Base-by-base conservation (phyloP, 306 rosid genomes). In the Begonia fuchsioides region DNA sequence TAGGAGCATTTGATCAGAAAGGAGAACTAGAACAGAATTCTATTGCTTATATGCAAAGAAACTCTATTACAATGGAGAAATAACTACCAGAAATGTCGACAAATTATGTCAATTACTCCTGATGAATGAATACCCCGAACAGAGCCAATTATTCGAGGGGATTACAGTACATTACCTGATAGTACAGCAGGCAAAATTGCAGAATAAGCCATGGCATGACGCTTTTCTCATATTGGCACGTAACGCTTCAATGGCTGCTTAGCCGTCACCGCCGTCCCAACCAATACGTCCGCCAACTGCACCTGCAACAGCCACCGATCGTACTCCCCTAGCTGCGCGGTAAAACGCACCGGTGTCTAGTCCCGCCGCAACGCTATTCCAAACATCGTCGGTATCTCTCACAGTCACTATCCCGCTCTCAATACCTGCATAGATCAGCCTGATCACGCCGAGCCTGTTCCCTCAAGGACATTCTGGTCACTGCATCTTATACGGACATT, bases 381-480 rank as follows among this genome's bases (percentile, higher is more conserved):
- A 90, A 8, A 77, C 84, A 41, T 90, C 97, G 39, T 84, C 97
- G 0, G 80, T 69, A 15, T 90, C 97, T 47, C 97, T 81, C 26
- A 47, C 51, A 1, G 77, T 82, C 50, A 51, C 70, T 44, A 75
- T 59, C 40, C 94, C 96, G 53, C 96, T 79, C 81, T 92, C 98
- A 32, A 75, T 65, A 2, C 94, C 98, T 4, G 98, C 92, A 46
- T 67, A 92, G 13, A 92, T 58, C 60, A 92, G 43, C 32, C 87
- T 83, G 46, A 92, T 79, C 61, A 92, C 67, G 0, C 98, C 98
- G 3, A 82, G 47, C 0, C 93, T 66, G 69, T 92, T 92, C 0
- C 93, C 96, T 96, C 98, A 92, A 13, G n/a, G n/a, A n/a, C n/a
- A 68, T 48, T 15, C 98, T 80, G 3, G 96, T n/a, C n/a, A n/a